These are phyloP conservation scores for Sclerotinia trifoliorum DNA, from an alignment of 2,329 filamentous ascomycete genomes.

Conservation along the genomic window DNA sequence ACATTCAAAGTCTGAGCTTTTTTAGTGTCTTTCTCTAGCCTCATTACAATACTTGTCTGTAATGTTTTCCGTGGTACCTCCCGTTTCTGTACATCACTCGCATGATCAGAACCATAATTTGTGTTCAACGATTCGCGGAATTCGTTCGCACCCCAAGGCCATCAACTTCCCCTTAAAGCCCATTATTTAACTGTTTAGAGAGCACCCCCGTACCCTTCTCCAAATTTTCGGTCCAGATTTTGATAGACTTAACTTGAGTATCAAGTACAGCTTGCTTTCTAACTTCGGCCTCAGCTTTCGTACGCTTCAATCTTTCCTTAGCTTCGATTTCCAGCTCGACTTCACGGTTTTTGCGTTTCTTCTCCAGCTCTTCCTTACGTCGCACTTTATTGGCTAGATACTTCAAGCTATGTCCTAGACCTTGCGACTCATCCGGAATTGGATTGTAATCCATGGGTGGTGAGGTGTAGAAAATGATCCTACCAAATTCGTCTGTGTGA, in stretches of 20 bases:
- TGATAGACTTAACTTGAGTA: conserved; percentile 29
- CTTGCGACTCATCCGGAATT: conserved; percentile 33
- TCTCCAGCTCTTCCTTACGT: conserved; percentile 39
- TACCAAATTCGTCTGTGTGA: conserved; percentile 62
- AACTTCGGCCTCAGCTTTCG: conserved; percentile 28
- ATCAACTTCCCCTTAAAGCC: conserved; percentile 31
- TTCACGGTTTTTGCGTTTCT: conserved; percentile 37
- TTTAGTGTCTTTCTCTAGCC: conserved; percentile 87
- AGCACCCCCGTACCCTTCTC: conserved; percentile 35
- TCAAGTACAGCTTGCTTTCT: conserved; percentile 27
- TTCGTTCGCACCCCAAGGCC: too few species aligned
- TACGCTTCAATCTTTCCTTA: conserved; percentile 31
- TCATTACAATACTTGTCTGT: conserved; percentile 90
- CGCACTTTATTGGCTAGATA: conserved; percentile 49
- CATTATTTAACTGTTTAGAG: conserved; percentile 36
- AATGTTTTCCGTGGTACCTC: conserved; percentile 86
- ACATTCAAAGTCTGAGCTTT: conserved; percentile 75
- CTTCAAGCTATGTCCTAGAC: conserved; percentile 49
- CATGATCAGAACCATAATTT: conserved; percentile 72
- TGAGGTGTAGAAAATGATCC: conserved; percentile 65
- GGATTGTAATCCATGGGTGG: conserved; percentile 55
- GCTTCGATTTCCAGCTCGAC: conserved; percentile 37
- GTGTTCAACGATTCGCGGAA: conserved; percentile 31
- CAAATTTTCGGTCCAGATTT: conserved; percentile 31
- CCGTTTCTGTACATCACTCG: conserved; percentile 78